Conservation (phyloP, 306 rosid genomes). For the Ormosia emarginata region DNA sequence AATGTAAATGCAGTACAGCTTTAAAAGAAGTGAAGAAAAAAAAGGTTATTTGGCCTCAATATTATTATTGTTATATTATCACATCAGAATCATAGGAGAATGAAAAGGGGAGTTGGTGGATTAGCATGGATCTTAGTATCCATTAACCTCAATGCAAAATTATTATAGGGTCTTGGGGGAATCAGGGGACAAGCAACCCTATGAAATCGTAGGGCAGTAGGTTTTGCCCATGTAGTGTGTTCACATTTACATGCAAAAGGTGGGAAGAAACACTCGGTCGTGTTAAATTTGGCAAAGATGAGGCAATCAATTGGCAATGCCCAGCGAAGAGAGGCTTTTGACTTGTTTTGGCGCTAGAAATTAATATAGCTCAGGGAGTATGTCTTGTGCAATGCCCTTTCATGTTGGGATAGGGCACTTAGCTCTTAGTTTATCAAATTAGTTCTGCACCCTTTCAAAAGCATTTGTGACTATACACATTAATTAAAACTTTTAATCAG, state of each 20-base stretch:
- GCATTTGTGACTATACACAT: slow-evolving; percentile 13
- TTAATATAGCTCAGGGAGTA: not conserved
- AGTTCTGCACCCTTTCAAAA: slow-evolving; percentile 7
- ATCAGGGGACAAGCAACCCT: slow-evolving; percentile 28
- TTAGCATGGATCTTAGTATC: not conserved
- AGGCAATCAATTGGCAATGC: slow-evolving; percentile 24
- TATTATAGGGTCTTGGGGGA: slow-evolving; percentile 21
- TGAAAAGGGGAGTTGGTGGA: not conserved
- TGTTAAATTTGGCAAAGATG: slow-evolving; percentile 13
- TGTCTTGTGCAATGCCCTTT: slow-evolving; percentile 28
- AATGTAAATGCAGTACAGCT: not conserved
- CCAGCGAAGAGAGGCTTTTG: slow-evolving; percentile 21
- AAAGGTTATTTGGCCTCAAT: not conserved
- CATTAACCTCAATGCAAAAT: not conserved
- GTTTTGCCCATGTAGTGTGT: not conserved
- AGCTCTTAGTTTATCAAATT: not conserved
- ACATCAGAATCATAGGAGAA: not conserved
- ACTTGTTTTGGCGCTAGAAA: slow-evolving; percentile 13
- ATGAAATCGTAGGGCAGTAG: slow-evolving; percentile 12
- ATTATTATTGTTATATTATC: not conserved
- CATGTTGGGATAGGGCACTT: not conserved
- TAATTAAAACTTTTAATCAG: slow-evolving; percentile 14
- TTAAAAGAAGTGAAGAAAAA: not conserved
- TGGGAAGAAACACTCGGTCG: slow-evolving; percentile 10
- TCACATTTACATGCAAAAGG: not conserved